Evolutionary conservation across 2,329 filamentous ascomycete species (phyloP), one percentile per base, ranked within the genome.

Genomic region (Alternaria sp.): DNA sequence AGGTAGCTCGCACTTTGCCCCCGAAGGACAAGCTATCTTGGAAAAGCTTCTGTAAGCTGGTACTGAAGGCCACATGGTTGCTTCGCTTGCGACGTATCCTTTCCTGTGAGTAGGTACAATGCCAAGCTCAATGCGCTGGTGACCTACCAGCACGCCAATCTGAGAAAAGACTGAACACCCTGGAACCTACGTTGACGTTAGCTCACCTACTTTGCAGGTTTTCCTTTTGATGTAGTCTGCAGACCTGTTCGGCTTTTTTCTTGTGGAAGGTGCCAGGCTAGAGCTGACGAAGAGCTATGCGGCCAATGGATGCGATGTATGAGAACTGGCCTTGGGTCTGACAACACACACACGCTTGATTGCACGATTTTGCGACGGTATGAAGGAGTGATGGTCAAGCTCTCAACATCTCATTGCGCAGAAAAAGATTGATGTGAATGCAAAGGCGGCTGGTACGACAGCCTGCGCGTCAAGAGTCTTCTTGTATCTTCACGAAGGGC

Each of bases 11-110:
- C 88, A 90, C 17, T 66, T 62, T 25, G 77, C 49, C 56, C 82
- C 82, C 65, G 83, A 80, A 9, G 88, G 88, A 74, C 88, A 90
- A 26, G 80, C 15, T 40, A 73, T 51, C 11, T 65, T 70, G 43
- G 66, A 64, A 58, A 77, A 77, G 52, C 65, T 66, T 30, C 69
- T 73, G 63, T 68, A 73, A 19, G 69, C 65, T 26, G 74, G 63
- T 28, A 67, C 15, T 13, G 72, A 75, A 12, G 76, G 74, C 74
- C 75, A 78, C 76, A 78, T 78, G 46, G 6, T 60, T 62, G 51
- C 11, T 44, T 3, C 21, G 32, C 10, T 44, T 45, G 26, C 44
- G 5, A 56, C 25, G 25, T 21, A 13, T 30, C 25, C 58, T 62
- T 62, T 53, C 30, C 55, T 63, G 61, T 69, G 36, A 67, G 67